A percentile compares a stretch with the other conserved stretches of the same genome.
These are phyloP conservation scores for Blastobotrys raffinosifermentans DNA, from an alignment of 1,139 yeast genomes.

Conservation along the genomic window DNA sequence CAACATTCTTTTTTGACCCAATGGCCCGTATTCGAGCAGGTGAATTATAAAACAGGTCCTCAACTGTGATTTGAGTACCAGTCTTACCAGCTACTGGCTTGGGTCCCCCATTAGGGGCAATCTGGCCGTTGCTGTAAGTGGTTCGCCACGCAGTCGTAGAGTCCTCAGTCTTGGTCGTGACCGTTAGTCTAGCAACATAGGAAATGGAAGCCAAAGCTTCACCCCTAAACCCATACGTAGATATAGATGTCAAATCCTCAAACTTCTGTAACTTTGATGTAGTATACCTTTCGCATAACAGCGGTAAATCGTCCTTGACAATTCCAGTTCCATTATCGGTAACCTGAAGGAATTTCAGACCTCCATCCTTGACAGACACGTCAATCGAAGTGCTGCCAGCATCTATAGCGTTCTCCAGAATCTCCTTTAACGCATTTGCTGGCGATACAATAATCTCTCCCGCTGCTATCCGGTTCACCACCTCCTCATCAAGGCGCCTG, in stretches of 20 bases:
- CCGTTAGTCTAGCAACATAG: slow-evolving; percentile 58
- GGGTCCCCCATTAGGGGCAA: slow-evolving; percentile 41
- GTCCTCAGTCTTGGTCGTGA: slow-evolving; percentile 61
- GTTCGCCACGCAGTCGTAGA: slow-evolving; percentile 64
- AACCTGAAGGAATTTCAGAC: slow-evolving; percentile 54
- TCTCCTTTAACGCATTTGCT: slow-evolving; percentile 73
- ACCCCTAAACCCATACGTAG: slow-evolving; percentile 76
- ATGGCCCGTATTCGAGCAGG: slow-evolving; percentile 73
- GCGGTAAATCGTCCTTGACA: slow-evolving; percentile 45
- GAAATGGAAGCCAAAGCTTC: slow-evolving; percentile 73
- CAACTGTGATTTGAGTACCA: slow-evolving; percentile 84
- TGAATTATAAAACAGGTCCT: slow-evolving; percentile 83
- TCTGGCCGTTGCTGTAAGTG: slow-evolving; percentile 47
- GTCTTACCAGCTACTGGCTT: slow-evolving; percentile 78
- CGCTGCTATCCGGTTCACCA: slow-evolving; percentile 90
- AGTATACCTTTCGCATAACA: slow-evolving; percentile 60
- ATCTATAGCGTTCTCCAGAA: slow-evolving; percentile 76
- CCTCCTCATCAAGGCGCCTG: slow-evolving; percentile 52
- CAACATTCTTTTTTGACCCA: slow-evolving; percentile 54
- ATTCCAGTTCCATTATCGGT: slow-evolving; percentile 80
- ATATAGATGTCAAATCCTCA: slow-evolving; percentile 46
- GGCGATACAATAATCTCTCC: slow-evolving; percentile 96
- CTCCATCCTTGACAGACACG: slow-evolving; percentile 59
- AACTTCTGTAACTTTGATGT: slow-evolving; percentile 60
- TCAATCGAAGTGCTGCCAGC: slow-evolving; percentile 63